Conservation (phyloP, 495 filamentous ascomycete genomes). For the Penicillium paradoxum region DNA sequence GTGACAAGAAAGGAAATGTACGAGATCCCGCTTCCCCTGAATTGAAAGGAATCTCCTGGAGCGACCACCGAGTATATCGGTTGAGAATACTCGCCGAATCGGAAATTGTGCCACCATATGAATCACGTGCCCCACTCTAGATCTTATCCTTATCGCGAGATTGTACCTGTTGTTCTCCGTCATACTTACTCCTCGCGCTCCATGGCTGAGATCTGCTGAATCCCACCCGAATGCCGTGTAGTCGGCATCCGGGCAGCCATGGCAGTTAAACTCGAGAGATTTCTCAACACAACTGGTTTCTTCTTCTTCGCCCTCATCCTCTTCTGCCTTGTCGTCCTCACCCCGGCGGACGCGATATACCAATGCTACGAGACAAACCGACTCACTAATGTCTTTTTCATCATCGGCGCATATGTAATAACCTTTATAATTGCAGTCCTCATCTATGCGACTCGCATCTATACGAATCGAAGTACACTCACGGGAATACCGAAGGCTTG, state of each 20-base stretch:
- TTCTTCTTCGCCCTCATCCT: constrained; percentile 70
- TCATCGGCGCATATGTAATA: constrained; percentile 71
- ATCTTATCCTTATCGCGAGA: constrained; percentile 5
- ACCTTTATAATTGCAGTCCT: constrained; percentile 66
- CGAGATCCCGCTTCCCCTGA: neutral
- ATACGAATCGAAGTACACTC: constrained; percentile 73
- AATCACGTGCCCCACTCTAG: neutral
- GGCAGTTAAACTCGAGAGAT: constrained; percentile 59
- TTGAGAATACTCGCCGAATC: neutral
- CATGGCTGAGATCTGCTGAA: constrained; percentile 2
- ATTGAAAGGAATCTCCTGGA: neutral
- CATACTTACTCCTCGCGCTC: neutral
- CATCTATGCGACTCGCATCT: constrained; percentile 84
- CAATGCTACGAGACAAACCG: constrained; percentile 62
- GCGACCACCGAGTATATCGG: neutral
- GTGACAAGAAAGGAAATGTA: neutral
- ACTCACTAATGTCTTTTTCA: constrained; percentile 77
- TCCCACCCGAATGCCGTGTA: constrained; percentile 9
- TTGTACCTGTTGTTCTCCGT: neutral
- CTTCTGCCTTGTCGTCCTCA: constrained; percentile 67
- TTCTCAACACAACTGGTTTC: constrained; percentile 80
- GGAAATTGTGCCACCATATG: neutral
- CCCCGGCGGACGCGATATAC: constrained; percentile 77
- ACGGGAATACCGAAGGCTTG: constrained; percentile 77
- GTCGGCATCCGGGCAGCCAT: constrained; percentile 28